Evolutionary conservation across 257 asterid genomes (phyloP), one percentile per base, ranked within the genome.

Genomic region (Solanum habrochaites): DNA sequence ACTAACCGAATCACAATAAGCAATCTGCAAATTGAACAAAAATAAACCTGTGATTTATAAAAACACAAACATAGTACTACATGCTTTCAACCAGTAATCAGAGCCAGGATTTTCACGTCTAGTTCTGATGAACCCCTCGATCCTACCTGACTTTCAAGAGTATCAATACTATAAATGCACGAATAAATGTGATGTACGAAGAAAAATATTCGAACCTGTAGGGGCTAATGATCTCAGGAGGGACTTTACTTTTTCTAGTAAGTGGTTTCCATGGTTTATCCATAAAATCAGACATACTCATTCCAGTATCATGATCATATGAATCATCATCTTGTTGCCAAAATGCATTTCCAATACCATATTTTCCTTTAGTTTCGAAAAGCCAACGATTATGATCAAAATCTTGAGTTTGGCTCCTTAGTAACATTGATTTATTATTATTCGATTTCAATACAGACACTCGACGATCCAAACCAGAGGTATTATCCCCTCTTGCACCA

Each of bases 201-300:
- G 82, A 73, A 73, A 21, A 21, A 67, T 27, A 16, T n/a, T 27
- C 85, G 23, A 47, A 91, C 99, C 98, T 95, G 94, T 97, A 97
- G 75, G 99, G 99, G 89, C 99, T 95, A 85, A 97, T 92, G 75
- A 97, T 82, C 47, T 87, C 95, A 8, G 96, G 87, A 1, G 99
- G 97, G 87, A 95, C 89, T 39, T 89, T 85, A 32, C 95, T 58
- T 92, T 97, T 97, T 78, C 99, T 88, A 2, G 99, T 97, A 27
- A 97, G 96, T 1, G 99, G 99, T 88, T 97, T 97, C 99, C 99
- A 97, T 1, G 99, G 99, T 89, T 96, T 97, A 89, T 97, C 98
- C 94, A 94, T 87, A 71, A 97, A 95, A 93, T 97, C 99, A 25
- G 94, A 93, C 95, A 95, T 97, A 86, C 96, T 95, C 96, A 97